Base-by-base conservation (phyloP, 352 stramenopile species). In the Vaucheria bursata region DNA sequence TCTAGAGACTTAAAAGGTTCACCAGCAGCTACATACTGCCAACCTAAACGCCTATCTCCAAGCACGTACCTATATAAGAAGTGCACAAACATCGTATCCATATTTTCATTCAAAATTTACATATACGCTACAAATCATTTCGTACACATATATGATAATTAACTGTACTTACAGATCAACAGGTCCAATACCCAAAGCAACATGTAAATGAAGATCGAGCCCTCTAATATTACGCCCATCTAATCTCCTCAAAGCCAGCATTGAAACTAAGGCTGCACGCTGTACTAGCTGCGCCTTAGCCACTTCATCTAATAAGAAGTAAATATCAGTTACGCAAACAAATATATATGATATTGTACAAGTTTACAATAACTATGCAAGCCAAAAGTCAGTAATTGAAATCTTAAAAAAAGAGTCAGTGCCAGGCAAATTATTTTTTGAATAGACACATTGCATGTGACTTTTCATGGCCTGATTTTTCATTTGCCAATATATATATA, bases 1-100 rank as follows among this genome's bases (percentile, higher is more conserved):
- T 65, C 73, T 31, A 78, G 52, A 40, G 64, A 50, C 73, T 78
- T n/a, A 12, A 79, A 79, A 7, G 74, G 74, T 34, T 74, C 65
- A 31, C 74, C 74, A 5, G 74, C 74, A 33, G 74, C 74, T 25
- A 79, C 74, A 70, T 79, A 79, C 40, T 77, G 65, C 74, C 74
- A 79, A 3, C 74, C 74, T 0, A 35, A 67, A 37, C 64, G 31
- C 8, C 38, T 50, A 50, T 36, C 73, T 49, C 74, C 74, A 31
- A 79, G 67, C 3, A 69, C 73, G 66, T 79, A 79, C 2, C 53
- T 68, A 34, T 34, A 68, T 7, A 2, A 31, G 8, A 68, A 31
- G 37, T 2, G 53, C 53, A 68, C 53, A 68, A 7, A 18, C 45
- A 59, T 59, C 12, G 45, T 25, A 59, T 25, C 12, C 45, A 59